Evolutionary conservation across 352 stramenopile species (phyloP), one percentile per base, ranked within the genome.

Genomic region (Phytophthora pinifolia): DNA sequence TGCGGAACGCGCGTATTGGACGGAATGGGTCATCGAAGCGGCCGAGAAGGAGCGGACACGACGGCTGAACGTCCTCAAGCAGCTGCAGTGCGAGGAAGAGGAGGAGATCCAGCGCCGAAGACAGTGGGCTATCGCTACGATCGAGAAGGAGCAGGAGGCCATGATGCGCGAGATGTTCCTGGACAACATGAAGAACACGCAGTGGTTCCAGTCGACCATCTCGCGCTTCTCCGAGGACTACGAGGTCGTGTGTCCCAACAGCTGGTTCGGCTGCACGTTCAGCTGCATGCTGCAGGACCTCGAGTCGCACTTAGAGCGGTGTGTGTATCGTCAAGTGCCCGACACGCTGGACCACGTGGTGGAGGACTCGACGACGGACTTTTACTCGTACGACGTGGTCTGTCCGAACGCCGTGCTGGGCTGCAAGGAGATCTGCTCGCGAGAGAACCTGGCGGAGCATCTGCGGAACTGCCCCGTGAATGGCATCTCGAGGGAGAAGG

Each of bases 101-200:
- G 65, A 80, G 18, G 84, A 94, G 46, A 70, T 91, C 13, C 72
- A 62, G 45, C 68, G 78, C 0, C 72, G 84, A 6, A 62, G 83
- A 45, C 65, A 75, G 46, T 94, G 84, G 84, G 84, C 84, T 12
- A 87, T 90, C 46, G 73, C 66, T 6, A 82, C 76, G 0, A 94
- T 94, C 39, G 84, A 94, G 68, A 81, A 84, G 39, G 84, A 94
- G 50, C 81, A 94, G 51, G 72, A 88, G 35, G 76, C 75, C 13
- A 88, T 89, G 68, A 88, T 88, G 74, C 59, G 79, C 31, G 77
- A 90, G 52, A 81, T 90, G 75, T 94, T 94, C 53, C 54, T 94
- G 41, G 84, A 92, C 57, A 89, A 89, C 55, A 94, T 92, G 80
- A 89, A 91, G 62, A 92, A 94, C 66, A 94, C 84, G 13, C 81